phyloP scores from a whole-genome alignment of 2,329 filamentous ascomycete genomes.

The Clonostachys byssicola region DNA sequence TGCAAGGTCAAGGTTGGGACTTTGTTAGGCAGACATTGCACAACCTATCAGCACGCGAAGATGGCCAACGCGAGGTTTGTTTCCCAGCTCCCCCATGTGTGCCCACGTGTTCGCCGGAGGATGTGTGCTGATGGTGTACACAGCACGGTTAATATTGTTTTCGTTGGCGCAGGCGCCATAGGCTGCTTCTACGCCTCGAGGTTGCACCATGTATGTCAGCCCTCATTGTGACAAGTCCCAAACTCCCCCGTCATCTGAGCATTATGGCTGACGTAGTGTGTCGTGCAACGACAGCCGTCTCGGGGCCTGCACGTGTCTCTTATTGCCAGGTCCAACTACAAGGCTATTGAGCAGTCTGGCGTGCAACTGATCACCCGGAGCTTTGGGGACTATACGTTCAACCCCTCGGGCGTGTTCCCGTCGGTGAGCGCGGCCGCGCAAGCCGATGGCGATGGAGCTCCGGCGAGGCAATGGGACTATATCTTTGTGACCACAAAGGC shows the following conservation, averaged over 20 bases:
- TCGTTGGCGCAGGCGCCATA: constrained; percentile 68
- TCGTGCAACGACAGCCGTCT: constrained; percentile 28
- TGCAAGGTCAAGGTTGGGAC: no score
- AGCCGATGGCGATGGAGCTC: constrained; percentile 5
- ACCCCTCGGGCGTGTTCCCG: constrained; percentile 57
- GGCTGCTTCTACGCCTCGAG: constrained; percentile 71
- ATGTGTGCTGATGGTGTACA: background rate
- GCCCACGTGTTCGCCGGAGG: no score
- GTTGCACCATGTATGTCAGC: constrained; percentile 49
- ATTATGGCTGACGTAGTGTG: background rate
- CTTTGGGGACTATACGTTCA: constrained; percentile 65
- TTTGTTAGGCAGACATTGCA: no score
- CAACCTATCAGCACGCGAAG: no score
- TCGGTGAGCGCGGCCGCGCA: constrained; percentile 51
- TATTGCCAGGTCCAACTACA: constrained; percentile 71
- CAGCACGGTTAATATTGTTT: constrained; percentile 47
- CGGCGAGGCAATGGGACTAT: constrained; percentile 41
- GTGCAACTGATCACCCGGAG: constrained; percentile 61
- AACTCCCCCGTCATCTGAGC: constrained; percentile 5
- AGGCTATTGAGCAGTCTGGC: constrained; percentile 54
- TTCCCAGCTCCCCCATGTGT: no score
- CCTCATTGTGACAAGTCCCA: background rate
- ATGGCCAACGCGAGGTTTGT: no score
- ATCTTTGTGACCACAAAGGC: constrained; percentile 70
- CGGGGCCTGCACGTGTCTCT: constrained; percentile 59